Percentiles rank a stretch among this genome's conserved stretches.
Conservation (phyloP, 2,329 filamentous ascomycete species). For the Cordyceps fumosorosea region DNA sequence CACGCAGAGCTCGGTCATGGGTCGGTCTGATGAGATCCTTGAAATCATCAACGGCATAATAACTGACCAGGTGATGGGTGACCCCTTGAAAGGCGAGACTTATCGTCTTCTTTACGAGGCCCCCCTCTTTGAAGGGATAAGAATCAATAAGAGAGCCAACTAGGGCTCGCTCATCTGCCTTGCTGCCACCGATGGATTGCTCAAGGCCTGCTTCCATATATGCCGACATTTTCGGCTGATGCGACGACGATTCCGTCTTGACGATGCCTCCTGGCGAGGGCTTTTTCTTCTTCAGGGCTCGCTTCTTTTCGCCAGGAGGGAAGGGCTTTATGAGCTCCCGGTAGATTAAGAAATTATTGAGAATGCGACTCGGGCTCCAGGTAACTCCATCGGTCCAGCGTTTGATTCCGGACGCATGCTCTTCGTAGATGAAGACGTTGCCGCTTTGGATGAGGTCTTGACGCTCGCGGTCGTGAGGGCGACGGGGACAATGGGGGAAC, state of each 20-base stretch:
- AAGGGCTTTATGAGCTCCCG: conserved; percentile 74
- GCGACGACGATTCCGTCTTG: conserved; percentile 26
- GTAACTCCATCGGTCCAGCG: conserved; percentile 88
- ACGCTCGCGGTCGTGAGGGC: conserved; percentile 81
- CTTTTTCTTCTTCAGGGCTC: conserved; percentile 65
- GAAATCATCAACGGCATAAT: conserved; percentile 81
- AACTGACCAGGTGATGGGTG: conserved; percentile 80
- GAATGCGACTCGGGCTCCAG: conserved; percentile 84
- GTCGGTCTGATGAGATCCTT: conserved; percentile 46
- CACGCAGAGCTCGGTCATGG: conserved; percentile 32
- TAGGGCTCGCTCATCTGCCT: conserved; percentile 37
- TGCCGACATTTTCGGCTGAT: conserved; percentile 18
- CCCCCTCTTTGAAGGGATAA: conserved; percentile 77
- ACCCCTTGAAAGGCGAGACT: conserved; percentile 69
- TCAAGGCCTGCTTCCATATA: conserved; percentile 15
- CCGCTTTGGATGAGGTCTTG: conserved; percentile 72
- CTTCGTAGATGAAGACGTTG: conserved; percentile 86
- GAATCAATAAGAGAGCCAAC: conserved; percentile 85
- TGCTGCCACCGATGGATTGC: conserved; percentile 14
- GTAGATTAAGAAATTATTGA: conserved; percentile 81
- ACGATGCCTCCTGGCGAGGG: conserved; percentile 28
- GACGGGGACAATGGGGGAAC: conserved; percentile 68
- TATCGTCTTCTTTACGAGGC: conserved; percentile 89
- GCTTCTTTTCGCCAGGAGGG: conserved; percentile 77
- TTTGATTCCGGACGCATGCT: conserved; percentile 85